Conservation (phyloP, 345 rosid species). For the Eucalyptus brandiana region DNA sequence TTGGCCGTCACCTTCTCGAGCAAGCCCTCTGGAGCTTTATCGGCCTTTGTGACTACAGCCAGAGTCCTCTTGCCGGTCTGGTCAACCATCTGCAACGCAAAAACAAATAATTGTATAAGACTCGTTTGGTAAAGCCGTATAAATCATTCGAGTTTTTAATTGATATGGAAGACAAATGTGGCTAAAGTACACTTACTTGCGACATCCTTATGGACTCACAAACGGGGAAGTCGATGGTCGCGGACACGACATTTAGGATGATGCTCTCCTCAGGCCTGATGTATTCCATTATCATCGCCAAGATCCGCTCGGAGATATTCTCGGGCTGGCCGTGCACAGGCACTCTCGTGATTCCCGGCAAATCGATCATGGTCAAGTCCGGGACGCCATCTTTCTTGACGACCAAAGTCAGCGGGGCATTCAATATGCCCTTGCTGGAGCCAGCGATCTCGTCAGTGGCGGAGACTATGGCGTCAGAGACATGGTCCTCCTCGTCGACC, state of each 20-base stretch:
- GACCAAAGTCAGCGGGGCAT: constrained; percentile 18
- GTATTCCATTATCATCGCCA: constrained; percentile 21
- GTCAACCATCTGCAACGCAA: constrained; percentile 3
- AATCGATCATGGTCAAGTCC: constrained; percentile 45
- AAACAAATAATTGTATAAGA: too few relatives aligned
- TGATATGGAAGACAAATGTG: background rate
- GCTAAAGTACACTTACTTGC: background rate
- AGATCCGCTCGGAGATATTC: constrained; percentile 28
- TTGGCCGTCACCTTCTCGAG: too few relatives aligned
- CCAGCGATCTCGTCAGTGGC: constrained; percentile 40
- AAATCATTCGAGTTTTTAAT: too few relatives aligned
- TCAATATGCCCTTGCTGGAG: constrained; percentile 27
- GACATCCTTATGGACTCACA: constrained; percentile 38
- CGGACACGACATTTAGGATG: constrained; percentile 11
- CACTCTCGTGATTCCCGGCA: constrained; percentile 42
- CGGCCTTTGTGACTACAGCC: too few relatives aligned
- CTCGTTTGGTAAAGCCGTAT: too few relatives aligned
- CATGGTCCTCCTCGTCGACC: constrained; percentile 16
- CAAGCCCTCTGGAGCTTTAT: too few relatives aligned
- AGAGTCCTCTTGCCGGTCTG: constrained; percentile 10
- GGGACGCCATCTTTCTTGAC: constrained; percentile 38
- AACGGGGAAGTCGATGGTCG: constrained; percentile 21
- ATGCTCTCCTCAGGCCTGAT: constrained; percentile 31
- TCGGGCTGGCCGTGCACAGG: constrained; percentile 46
- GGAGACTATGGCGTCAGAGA: constrained; percentile 5